Evolutionary conservation across 331 rosid genomes (phyloP), one percentile per base, ranked within the genome.

Genomic region (Rhamnella rubrinervis): DNA sequence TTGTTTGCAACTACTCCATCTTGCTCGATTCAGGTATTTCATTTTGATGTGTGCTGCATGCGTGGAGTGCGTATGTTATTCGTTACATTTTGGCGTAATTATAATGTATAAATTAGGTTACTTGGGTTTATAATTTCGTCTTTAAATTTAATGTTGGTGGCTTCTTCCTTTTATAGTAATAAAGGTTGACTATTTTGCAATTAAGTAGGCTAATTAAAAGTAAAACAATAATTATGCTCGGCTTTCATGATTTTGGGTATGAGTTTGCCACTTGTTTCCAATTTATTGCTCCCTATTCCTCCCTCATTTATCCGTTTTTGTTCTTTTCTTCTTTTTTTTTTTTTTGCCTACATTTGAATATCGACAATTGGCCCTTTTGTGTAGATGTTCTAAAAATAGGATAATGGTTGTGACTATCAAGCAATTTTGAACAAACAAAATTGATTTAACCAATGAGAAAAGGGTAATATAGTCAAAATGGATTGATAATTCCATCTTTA

Each of bases 11-110:
- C 25, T 60, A 55, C 74, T 58, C 28, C 18, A 39, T 63, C 47
- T 68, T 67, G 76, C 65, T 41, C 17, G 55, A 46, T 75, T 86
- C 83, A 71, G 95, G 92, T 89, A 81, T 55, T 61, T 28, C 23
- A 62, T 73, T 81, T 17, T 9, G 14, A n/a, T n/a, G n/a, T n/a
- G n/a, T n/a, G n/a, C n/a, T n/a, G n/a, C n/a, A n/a, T 80, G 25
- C 18, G 23, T 17, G 4, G 41, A n/a, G 18, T 12, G 13, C 28
- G 25, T 46, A 5, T 66, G 15, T 64, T 14, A 37, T 12, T 65
- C 69, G 71, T 67, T 65, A 20, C 62, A 57, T 61, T 37, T 49
- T 38, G 68, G 6, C 39, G 28, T 50, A 12, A 63, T 66, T 77
- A 31, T 15, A 31, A 4, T 75, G 23, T 46, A 50, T 21, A 20